These are phyloP conservation scores for Posidonia australis DNA, from an alignment of 106 monocot species.

Conservation along the genomic window DNA sequence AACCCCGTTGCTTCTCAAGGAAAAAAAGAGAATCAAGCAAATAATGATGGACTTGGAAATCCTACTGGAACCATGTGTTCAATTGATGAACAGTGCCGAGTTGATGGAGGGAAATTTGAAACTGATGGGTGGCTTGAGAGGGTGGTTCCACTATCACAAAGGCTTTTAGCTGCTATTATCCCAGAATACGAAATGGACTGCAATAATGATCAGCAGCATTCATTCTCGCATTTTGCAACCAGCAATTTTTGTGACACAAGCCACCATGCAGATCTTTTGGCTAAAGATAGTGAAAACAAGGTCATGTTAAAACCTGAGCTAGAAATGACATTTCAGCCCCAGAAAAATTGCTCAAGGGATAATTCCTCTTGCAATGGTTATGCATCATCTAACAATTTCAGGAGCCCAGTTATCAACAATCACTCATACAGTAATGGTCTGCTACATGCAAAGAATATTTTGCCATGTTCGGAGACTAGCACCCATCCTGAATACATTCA, in stretches of 20 bases:
- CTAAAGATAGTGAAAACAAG: slow-evolving; percentile 10
- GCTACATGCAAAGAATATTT: slow-evolving; percentile 24
- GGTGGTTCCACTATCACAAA: slow-evolving; percentile 72
- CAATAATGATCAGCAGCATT: slow-evolving; percentile 25
- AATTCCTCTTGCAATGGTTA: slow-evolving; percentile 46
- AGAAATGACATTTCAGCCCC: slow-evolving; percentile 23
- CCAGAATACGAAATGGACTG: slow-evolving; percentile 37
- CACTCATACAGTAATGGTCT: slow-evolving; percentile 19
- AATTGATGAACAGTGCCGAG: slow-evolving; percentile 14
- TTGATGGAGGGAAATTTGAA: slow-evolving; percentile 23
- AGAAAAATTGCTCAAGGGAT: slow-evolving; percentile 23
- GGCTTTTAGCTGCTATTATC: slow-evolving; percentile 82
- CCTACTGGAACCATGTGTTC: slow-evolving; percentile 8
- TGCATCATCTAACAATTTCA: slow-evolving; percentile 23
- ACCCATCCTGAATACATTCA: slow-evolving; percentile 14
- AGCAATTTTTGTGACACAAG: slow-evolving; percentile 20
- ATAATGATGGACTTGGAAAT: slow-evolving; percentile 8
- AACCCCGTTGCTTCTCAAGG: slow-evolving; percentile 5
- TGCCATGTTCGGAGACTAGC: slow-evolving; percentile 10
- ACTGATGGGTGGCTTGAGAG: slow-evolving; percentile 41
- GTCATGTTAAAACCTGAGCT: slow-evolving; percentile 23
- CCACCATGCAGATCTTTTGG: slow-evolving; percentile 16
- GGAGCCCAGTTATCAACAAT: slow-evolving; percentile 23
- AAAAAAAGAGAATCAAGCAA: slow-evolving; percentile 12
- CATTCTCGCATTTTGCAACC: slow-evolving; percentile 18